These are phyloP conservation scores for Sclerotinia borealis DNA, from an alignment of 2,329 filamentous ascomycete genomes.

Conservation along the genomic window DNA sequence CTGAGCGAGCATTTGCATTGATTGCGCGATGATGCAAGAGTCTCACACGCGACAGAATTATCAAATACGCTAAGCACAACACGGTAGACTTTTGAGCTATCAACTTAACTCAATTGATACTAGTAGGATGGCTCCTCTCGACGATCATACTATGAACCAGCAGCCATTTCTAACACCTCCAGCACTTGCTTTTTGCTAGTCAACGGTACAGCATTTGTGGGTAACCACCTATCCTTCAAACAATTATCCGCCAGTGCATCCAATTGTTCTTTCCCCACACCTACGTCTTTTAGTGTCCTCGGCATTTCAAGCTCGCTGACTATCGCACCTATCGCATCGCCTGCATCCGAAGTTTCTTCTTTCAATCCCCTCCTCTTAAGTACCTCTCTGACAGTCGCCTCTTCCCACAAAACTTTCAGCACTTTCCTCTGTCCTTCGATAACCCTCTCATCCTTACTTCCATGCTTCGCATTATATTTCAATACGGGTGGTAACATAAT, in stretches of 20 bases:
- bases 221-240: constrained; percentile 44
- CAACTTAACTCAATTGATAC: neutral
- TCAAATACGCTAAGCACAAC: neutral
- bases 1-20: neutral
- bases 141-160: constrained; percentile 1
- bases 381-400: constrained; percentile 16
- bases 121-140: neutral
- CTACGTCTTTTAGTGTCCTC: constrained; percentile 45
- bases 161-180: constrained; percentile 39
- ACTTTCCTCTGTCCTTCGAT: constrained; percentile 20
- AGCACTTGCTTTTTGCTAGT: constrained; percentile 42
- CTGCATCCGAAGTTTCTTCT: constrained; percentile 36
- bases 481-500: constrained; percentile 49
- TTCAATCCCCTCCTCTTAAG: constrained; percentile 18
- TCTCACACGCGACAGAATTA: neutral
- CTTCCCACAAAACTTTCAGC: constrained; percentile 22
- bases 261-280: constrained; percentile 43
- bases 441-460: constrained; percentile 14
- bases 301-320: constrained; percentile 49
- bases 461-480: constrained; percentile 42
- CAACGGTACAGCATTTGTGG: constrained; percentile 46
- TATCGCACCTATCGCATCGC: constrained; percentile 46
- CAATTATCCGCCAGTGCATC: constrained; percentile 43
- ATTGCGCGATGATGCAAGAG: neutral
- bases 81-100: neutral